Percentiles rank a stretch among this genome's conserved stretches.
Evolutionary conservation across 805 yeast species (phyloP).

Genomic region (Priceomyces haplophilus): DNA sequence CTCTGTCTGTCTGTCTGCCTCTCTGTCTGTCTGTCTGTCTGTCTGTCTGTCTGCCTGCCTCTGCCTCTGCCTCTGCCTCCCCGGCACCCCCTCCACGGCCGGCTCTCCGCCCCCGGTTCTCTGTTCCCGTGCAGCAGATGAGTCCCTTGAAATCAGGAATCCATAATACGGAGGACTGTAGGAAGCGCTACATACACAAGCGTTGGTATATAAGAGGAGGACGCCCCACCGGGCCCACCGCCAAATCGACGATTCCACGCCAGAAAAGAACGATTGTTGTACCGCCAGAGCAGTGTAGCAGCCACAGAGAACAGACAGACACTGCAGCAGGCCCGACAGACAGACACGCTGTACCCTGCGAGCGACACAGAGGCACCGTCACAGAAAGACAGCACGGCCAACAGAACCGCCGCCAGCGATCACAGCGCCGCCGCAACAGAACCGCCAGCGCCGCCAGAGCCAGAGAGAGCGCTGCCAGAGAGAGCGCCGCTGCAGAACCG

Average conservation of each 20-base stretch:
- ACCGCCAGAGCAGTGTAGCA: not conserved
- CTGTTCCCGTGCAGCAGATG: conserved; percentile 1
- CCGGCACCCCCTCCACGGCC: too few relatives aligned
- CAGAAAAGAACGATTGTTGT: not conserved
- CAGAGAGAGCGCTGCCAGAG: too few relatives aligned
- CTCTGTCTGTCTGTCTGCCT: too few relatives aligned
- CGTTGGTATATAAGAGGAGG: conserved; percentile 1
- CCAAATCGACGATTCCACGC: not conserved
- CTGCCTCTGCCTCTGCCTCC: too few relatives aligned
- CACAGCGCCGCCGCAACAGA: too few relatives aligned
- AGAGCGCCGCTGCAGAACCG: too few relatives aligned
- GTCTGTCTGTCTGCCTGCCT: too few relatives aligned
- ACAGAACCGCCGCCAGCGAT: too few relatives aligned
- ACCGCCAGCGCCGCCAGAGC: too few relatives aligned
- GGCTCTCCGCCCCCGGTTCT: too few relatives aligned
- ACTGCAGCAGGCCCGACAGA: not conserved
- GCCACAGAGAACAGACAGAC: not conserved
- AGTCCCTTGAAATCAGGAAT: conserved; percentile 6
- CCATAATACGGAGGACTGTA: conserved; percentile 2
- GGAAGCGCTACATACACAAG: conserved; percentile 1
- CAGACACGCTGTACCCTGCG: not conserved
- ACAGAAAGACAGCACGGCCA: too few relatives aligned
- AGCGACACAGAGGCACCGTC: not conserved
- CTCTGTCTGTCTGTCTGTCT: too few relatives aligned
- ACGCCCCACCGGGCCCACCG: conserved; percentile 3